Conservation (phyloP, 2,329 filamentous ascomycete genomes). For the Trichoderma sp. region DNA sequence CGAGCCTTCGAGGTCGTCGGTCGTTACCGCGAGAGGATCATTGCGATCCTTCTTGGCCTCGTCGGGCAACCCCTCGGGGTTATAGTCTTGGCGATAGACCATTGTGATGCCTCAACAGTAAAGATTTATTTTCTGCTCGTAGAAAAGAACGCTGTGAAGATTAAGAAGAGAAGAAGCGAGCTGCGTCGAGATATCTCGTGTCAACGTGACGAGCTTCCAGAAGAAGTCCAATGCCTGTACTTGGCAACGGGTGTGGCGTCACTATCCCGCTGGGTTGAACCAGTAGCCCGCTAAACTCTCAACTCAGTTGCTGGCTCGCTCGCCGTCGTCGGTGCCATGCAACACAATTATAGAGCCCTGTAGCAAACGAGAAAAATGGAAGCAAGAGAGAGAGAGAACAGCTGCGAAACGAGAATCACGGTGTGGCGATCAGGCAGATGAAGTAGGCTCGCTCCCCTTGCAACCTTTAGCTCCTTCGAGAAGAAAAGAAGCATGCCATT, state of each 20-base stretch:
- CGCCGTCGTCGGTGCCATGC: not conserved
- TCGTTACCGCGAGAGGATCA: not conserved
- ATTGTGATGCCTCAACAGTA: not conserved
- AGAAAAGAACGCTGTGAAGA: not conserved
- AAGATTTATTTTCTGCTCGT: not conserved
- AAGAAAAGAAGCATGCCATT: slow-evolving; percentile 19
- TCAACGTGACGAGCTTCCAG: slow-evolving; percentile 11
- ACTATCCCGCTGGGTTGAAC: slow-evolving; percentile 7
- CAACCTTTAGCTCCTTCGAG: slow-evolving; percentile 19
- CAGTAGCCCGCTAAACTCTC: not conserved
- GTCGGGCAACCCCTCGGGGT: not conserved
- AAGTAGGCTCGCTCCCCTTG: slow-evolving; percentile 6
- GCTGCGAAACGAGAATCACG: not conserved
- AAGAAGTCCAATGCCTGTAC: slow-evolving; percentile 6
- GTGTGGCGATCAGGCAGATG: slow-evolving; percentile 2
- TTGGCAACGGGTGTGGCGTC: slow-evolving; percentile 23
- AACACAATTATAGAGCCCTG: not conserved
- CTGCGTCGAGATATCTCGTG: not conserved
- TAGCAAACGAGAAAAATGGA: too few species aligned
- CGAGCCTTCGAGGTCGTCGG: slow-evolving; percentile 22
- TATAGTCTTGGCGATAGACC: slow-evolving; percentile 7
- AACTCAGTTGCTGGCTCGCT: not conserved
- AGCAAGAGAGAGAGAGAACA: not conserved
- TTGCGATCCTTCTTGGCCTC: slow-evolving; percentile 13
- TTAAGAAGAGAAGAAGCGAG: not conserved